Evolutionary conservation across 495 filamentous ascomycete genomes (phyloP).

Genomic region (Xylaria venustula): DNA sequence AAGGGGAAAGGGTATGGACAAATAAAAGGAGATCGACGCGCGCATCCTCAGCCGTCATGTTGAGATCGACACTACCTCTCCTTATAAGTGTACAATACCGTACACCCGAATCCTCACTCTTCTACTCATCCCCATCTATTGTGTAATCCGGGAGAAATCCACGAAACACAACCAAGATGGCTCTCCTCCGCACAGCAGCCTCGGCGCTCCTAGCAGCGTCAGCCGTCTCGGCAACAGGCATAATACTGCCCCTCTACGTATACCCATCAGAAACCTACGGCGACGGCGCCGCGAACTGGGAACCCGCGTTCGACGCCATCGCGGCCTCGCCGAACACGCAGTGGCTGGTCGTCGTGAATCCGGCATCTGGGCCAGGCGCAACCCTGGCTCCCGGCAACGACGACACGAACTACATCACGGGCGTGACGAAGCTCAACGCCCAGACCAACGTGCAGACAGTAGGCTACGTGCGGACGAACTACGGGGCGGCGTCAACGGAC

Average conservation of each 20-base stretch:
- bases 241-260: slow-evolving; percentile 52
- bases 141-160: no score
- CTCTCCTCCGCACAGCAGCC: neutral
- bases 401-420: slow-evolving; percentile 32
- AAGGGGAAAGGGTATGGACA: no score
- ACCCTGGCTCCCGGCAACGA: slow-evolving; percentile 7
- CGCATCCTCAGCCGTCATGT: no score
- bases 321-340: slow-evolving; percentile 31
- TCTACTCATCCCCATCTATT: no score
- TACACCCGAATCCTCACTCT: no score
- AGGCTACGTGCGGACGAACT: slow-evolving; percentile 49
- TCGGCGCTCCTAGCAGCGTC: neutral
- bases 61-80: no score
- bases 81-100: no score
- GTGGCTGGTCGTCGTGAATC: slow-evolving; percentile 49
- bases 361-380: slow-evolving; percentile 44
- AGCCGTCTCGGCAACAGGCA: slow-evolving; percentile 25
- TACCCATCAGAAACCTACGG: slow-evolving; percentile 33
- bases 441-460: slow-evolving; percentile 44
- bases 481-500: slow-evolving; percentile 26
- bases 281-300: slow-evolving; percentile 37
- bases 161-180: neutral
- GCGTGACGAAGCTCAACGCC: slow-evolving; percentile 38
- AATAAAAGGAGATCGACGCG: no score
- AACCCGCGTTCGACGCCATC: slow-evolving; percentile 35